Evolutionary conservation across 2,329 filamentous ascomycete genomes (phyloP), one percentile per base, ranked within the genome.

Genomic region (Ceratocystis diversiconidia): DNA sequence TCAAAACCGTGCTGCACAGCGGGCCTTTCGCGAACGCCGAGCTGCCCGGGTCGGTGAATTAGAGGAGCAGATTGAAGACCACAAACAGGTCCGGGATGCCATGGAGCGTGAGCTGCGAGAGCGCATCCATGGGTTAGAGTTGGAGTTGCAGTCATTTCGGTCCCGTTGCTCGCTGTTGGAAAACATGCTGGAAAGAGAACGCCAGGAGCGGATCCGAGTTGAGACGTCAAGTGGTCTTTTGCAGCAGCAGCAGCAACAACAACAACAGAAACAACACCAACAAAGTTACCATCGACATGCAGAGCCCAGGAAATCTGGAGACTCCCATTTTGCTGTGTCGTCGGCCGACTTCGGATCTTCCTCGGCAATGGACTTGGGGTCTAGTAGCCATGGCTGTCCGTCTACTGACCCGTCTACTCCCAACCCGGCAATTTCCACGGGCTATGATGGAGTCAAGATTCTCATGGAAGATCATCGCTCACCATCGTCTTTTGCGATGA

Each of bases 1-100:
- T 1, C 94, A 97, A 77, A 97, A 97, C 75, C 84, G 94, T 68
- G 89, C 90, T 60, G 92, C 92, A 2, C 92, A 97, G 77, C 81
- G 92, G 67, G 90, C 89, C 0, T 97, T 97, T 75, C 83, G 92
- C 43, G 91, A 96, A 76, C 82, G 92, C 66, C 84, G 92, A 69
- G 90, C 90, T 1, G 89, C 90, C 28, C 88, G 90, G 48, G 89
- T 96, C 5, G 86, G 88, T 48, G 92, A 87, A 72, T 76, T 88
- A 41, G 85, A 89, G 73, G 83, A 86, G 70, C 82, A 85, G 71
- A 76, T 88, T 5, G 83, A 86, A 3, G 80, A 85, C 67, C 77
- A 83, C 59, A 83, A 81, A 70, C 80, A 82, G 50, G 78, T 78
- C 17, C 76, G 83, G 61, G 80, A 85, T 6, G 80, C 84, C 68